phyloP scores from a whole-genome alignment of 225 moss, liverwort and hornwort genomes.

The Rhytidiadelphus loreus region DNA sequence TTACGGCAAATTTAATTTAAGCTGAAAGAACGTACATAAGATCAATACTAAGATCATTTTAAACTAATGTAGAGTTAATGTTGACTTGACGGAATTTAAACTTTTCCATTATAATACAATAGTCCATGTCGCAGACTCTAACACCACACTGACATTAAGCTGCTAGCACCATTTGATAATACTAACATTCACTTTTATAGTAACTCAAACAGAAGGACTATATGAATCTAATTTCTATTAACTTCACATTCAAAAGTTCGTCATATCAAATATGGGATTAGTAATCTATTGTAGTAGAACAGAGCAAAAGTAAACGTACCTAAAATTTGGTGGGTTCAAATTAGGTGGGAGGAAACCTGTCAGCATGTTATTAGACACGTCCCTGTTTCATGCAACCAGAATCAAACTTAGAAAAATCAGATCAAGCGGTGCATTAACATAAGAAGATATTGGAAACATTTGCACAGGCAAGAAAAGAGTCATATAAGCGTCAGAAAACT shows the following conservation, averaged over 20 bases:
- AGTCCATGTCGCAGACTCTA: not conserved
- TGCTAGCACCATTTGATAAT: not conserved
- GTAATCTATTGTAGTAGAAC: not conserved
- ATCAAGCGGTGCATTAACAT: not conserved
- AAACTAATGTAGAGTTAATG: not conserved
- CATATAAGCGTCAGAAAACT: not conserved
- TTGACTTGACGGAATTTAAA: not conserved
- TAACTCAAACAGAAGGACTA: not conserved
- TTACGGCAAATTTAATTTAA: not conserved
- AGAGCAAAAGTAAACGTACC: not conserved
- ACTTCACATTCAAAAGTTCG: not conserved
- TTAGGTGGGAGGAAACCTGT: slow-evolving; percentile 36
- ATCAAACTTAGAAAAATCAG: not conserved
- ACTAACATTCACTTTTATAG: not conserved
- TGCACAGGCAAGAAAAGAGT: not conserved
- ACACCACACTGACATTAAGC: not conserved
- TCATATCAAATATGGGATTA: not conserved
- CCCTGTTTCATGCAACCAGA: slow-evolving; percentile 15
- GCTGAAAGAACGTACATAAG: not conserved
- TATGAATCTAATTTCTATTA: not conserved
- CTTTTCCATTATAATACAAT: not conserved
- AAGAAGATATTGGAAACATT: not conserved
- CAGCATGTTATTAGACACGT: slow-evolving; percentile 31
- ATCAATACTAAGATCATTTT: not conserved
- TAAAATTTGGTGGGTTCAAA: slow-evolving; percentile 19